Percentiles rank a stretch among this genome's conserved stretches.
Evolutionary conservation across 495 filamentous ascomycete genomes (phyloP).

Genomic region (Podospora pseudocomata): DNA sequence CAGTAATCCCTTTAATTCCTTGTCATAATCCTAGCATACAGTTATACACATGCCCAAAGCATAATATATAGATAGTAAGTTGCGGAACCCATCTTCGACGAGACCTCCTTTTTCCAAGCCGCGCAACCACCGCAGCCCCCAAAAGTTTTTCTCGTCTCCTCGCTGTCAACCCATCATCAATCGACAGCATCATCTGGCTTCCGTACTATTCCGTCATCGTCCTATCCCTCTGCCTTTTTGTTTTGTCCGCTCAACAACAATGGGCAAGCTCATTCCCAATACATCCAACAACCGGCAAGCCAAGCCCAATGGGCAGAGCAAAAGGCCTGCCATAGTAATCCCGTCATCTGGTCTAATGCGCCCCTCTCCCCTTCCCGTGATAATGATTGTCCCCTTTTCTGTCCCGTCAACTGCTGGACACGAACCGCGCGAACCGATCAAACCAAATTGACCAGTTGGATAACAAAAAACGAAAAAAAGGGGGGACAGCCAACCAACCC

Average conservation of each 20-base stretch:
- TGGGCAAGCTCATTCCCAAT: not conserved
- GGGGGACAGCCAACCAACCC: not conserved
- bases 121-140: conserved; percentile 13
- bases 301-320: not conserved
- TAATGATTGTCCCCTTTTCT: not conserved
- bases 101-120: not conserved
- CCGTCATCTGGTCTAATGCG: not conserved
- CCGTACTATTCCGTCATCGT: not conserved
- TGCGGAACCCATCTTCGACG: not conserved
- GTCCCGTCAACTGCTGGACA: not conserved
- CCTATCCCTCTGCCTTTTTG: not conserved
- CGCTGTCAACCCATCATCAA: not conserved
- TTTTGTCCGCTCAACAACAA: not conserved
- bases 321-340: not conserved
- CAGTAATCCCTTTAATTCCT: conserved; percentile 10
- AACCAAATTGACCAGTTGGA: not conserved
- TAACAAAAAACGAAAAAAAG: not conserved
- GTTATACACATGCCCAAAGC: conserved; percentile 34
- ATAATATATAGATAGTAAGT: conserved; percentile 24
- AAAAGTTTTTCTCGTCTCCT: not conserved
- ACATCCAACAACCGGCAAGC: not conserved
- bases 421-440: not conserved
- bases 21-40: conserved; percentile 35
- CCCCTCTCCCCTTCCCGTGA: not conserved
- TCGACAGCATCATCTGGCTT: not conserved